phyloP scores from a whole-genome alignment of 495 filamentous ascomycete species.

The Neurospora africana region DNA sequence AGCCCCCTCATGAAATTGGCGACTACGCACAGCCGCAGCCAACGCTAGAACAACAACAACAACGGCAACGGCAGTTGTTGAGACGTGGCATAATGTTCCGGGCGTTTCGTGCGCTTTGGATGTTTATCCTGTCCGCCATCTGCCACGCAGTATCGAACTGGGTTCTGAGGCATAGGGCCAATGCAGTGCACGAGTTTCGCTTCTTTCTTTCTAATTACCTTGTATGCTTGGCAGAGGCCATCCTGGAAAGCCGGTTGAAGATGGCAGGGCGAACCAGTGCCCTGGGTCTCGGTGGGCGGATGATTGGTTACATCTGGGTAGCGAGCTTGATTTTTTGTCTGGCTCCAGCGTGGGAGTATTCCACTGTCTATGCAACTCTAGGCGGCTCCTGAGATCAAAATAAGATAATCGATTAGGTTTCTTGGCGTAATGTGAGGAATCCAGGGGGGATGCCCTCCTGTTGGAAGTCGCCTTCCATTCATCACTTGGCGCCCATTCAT shows the following conservation, averaged over 20 bases:
- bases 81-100: background rate
- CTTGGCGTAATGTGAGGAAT: too few species aligned
- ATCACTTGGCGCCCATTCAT: too few species aligned
- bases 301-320: constrained; percentile 2
- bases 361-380: background rate
- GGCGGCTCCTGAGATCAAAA: background rate
- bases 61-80: background rate
- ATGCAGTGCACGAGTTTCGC: constrained; percentile 1
- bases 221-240: constrained; percentile 2
- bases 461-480: too few species aligned
- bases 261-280: background rate
- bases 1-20: background rate
- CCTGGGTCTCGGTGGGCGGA: background rate
- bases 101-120: constrained; percentile 2
- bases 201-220: constrained; percentile 15
- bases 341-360: background rate
- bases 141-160: constrained; percentile 5
- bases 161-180: background rate
- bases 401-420: too few species aligned
- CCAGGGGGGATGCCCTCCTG: too few species aligned
- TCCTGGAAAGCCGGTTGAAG: background rate
- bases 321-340: background rate
- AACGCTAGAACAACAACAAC: background rate
- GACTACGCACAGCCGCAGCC: background rate
- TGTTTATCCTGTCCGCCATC: constrained; percentile 10